Base-by-base conservation (phyloP, 202 grass and related monocot genomes). In the Digitaria exilis region DNA sequence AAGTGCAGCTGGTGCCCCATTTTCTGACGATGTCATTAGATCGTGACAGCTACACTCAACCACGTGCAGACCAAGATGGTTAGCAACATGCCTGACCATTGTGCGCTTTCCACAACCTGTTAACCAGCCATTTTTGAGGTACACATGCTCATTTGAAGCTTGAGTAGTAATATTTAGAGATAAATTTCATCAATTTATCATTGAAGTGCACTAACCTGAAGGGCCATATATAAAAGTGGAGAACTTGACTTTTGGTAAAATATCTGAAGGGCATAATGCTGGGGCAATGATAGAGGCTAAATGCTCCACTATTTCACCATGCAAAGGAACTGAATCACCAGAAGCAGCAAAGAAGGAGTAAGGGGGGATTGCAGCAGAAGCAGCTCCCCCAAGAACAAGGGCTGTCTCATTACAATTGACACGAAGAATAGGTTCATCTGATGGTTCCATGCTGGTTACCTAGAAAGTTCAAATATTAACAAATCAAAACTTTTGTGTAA, bases 31-130 rank as follows among this genome's bases (percentile, higher is more conserved):
- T 2, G 74, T 79, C 76, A 92, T 80, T 65, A 98, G 78, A 86
- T 98, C 96, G 48, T 94, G 87, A 90, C 89, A 98, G 71, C 80
- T 90, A 88, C 87, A 98, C 82, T 98, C 96, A 3, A 98, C 89
- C 30, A 98, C 83, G 86, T 98, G 96, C 42, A 98, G 68, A 69
- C 96, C 96, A 57, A 91, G 84, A 84, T 90, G 84, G 57, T 74
- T 78, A 69, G 91, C 91, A 71, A 96, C 86, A 88, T 94, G 92
- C 82, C 85, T 94, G n/a, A 95, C 74, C 70, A 86, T 85, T 22
- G 80, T 94, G 9, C 87, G 82, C 78, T 96, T 98, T 50, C 96
- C 96, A 86, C 96, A 98, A 73, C 96, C 93, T 98, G 61, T 49
- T 59, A 56, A 29, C 54, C 10, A 43, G 29, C 21, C 61, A 83